phyloP scores from a whole-genome alignment of 352 stramenopile genomes.

The Phytophthora pisi region DNA sequence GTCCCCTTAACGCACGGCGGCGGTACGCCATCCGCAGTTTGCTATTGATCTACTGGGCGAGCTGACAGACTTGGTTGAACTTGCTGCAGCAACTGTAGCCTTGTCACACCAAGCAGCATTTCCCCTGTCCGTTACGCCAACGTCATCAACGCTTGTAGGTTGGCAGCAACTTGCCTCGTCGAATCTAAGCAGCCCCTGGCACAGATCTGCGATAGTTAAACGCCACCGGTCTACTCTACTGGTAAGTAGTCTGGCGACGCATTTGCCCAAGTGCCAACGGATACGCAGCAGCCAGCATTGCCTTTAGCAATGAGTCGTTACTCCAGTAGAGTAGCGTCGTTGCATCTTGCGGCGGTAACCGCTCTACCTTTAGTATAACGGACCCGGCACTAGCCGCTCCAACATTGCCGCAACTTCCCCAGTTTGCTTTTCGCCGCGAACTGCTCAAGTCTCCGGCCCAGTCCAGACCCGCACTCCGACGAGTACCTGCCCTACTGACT shows the following conservation, averaged over 20 bases:
- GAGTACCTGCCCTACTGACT: slow-evolving; percentile 3
- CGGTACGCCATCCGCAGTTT: neutral
- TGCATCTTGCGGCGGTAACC: slow-evolving; percentile 13
- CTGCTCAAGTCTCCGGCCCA: slow-evolving; percentile 21
- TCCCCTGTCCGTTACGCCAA: neutral
- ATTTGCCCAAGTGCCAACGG: neutral
- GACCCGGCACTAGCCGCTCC: neutral
- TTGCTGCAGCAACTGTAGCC: neutral
- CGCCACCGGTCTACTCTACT: neutral
- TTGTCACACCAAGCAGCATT: neutral
- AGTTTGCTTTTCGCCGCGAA: slow-evolving; percentile 30
- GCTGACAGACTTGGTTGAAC: no score
- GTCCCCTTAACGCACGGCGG: no score
- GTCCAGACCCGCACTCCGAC: slow-evolving; percentile 16
- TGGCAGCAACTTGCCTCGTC: no score
- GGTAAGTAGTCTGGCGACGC: neutral
- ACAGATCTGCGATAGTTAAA: no score
- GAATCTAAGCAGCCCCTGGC: no score
- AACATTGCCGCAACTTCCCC: neutral
- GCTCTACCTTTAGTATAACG: slow-evolving; percentile 5
- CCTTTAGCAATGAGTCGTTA: neutral
- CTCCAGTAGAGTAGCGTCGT: slow-evolving; percentile 3
- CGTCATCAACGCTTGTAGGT: no score
- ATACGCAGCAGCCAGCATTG: neutral
- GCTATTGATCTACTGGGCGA: no score